Evolutionary conservation across 257 asterid species (phyloP).

Genomic region (Henckelia pumila): DNA sequence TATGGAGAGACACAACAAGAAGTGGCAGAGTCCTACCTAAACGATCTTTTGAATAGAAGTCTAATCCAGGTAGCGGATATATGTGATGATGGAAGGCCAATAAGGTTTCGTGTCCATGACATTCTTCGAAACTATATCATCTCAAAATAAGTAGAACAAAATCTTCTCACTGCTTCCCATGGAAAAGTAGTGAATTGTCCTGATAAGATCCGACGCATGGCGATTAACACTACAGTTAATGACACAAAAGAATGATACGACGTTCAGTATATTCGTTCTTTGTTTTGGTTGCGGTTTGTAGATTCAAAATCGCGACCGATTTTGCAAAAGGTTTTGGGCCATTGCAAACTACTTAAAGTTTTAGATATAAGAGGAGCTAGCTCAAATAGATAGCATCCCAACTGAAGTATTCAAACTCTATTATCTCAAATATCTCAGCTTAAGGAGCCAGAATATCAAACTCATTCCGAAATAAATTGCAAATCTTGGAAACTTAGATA

Average conservation of each 20-base stretch:
- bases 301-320: background rate
- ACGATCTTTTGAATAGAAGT: too few species aligned
- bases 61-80: constrained; percentile 12
- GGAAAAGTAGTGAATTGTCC: too few species aligned
- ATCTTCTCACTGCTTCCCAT: too few species aligned
- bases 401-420: constrained; percentile 24
- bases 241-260: too few species aligned
- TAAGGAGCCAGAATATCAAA: constrained; percentile 7
- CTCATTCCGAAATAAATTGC: too few species aligned
- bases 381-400: constrained; percentile 19
- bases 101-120: constrained; percentile 5
- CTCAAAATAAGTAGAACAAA: too few species aligned
- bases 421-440: constrained; percentile 23
- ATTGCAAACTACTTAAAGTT: constrained; percentile 22
- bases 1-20: constrained; percentile 16
- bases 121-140: too few species aligned
- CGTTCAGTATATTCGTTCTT: constrained; percentile 16
- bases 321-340: constrained; percentile 3
- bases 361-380: constrained; percentile 22
- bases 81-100: background rate
- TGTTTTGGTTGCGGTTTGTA: background rate
- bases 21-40: constrained; percentile 12
- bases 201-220: too few species aligned
- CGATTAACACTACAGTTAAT: background rate
- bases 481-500: too few species aligned